Percentiles rank a stretch among this genome's conserved stretches.
phyloP scores from a whole-genome alignment of 2,329 filamentous ascomycete genomes.

The Alternaria postmessia region DNA sequence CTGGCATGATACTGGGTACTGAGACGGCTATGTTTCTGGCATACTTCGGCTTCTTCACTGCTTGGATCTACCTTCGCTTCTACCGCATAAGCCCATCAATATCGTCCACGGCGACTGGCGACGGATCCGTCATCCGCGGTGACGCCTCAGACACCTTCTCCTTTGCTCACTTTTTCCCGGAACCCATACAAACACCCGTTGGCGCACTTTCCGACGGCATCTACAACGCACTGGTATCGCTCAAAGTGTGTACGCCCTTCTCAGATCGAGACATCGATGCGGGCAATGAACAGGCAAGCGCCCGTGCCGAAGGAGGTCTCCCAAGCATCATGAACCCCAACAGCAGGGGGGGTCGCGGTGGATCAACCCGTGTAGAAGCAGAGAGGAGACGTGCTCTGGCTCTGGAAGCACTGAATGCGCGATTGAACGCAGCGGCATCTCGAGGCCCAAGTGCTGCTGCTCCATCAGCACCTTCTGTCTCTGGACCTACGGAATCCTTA shows the following conservation, averaged over 20 bases:
- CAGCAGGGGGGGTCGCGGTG: slow-evolving; percentile 58
- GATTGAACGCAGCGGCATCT: slow-evolving; percentile 82
- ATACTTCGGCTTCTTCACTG: slow-evolving; percentile 81
- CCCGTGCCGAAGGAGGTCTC: slow-evolving; percentile 67
- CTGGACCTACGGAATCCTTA: slow-evolving; percentile 46
- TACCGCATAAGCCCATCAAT: slow-evolving; percentile 76
- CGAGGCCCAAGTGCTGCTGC: slow-evolving; percentile 54
- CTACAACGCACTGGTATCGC: slow-evolving; percentile 76
- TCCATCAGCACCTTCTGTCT: slow-evolving; percentile 42
- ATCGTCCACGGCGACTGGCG: slow-evolving; percentile 62
- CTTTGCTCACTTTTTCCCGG: slow-evolving; percentile 95
- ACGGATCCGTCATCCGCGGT: slow-evolving; percentile 70
- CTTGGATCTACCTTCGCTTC: slow-evolving; percentile 96
- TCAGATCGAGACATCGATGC: slow-evolving; percentile 80
- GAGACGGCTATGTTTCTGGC: slow-evolving; percentile 81
- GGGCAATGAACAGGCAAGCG: slow-evolving; percentile 74
- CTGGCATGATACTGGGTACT: slow-evolving; percentile 70
- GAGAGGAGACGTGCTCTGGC: slow-evolving; percentile 89
- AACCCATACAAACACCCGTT: slow-evolving; percentile 79
- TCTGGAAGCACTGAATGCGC: slow-evolving; percentile 89
- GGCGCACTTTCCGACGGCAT: slow-evolving; percentile 76
- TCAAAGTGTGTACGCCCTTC: slow-evolving; percentile 86
- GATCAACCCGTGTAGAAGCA: slow-evolving; percentile 83
- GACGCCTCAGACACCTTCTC: slow-evolving; percentile 97
- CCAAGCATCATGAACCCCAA: slow-evolving; percentile 65